A percentile compares a stretch with the other conserved stretches of the same genome.
These are phyloP conservation scores for Chlamydomonas incerta DNA, from an alignment of 139 green algal species.

Conservation along the genomic window DNA sequence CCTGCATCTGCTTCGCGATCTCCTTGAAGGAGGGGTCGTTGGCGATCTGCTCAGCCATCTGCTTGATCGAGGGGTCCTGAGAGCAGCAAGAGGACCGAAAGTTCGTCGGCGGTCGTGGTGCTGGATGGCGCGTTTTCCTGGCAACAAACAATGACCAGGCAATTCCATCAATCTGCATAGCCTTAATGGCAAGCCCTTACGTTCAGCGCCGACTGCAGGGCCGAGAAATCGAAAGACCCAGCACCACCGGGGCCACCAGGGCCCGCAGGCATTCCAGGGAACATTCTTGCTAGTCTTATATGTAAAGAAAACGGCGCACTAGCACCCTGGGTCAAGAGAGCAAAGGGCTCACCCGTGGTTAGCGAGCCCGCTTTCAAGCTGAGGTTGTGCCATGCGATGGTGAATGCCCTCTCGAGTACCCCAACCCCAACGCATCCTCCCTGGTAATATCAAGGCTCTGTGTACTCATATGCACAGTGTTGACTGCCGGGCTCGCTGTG, in stretches of 20 bases:
- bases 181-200: slow-evolving; percentile 34
- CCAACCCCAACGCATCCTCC: too few species aligned
- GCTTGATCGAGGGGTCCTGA: slow-evolving; percentile 81
- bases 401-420: too few species aligned
- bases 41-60: slow-evolving; percentile 89
- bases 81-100: background rate
- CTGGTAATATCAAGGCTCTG: too few species aligned
- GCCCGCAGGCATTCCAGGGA: slow-evolving; percentile 56
- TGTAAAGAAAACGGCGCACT: too few species aligned
- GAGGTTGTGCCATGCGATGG: too few species aligned
- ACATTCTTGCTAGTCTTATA: slow-evolving; percentile 27
- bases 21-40: slow-evolving; percentile 77
- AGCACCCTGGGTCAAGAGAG: too few species aligned
- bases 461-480: too few species aligned
- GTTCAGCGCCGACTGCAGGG: slow-evolving; percentile 73
- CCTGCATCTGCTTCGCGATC: slow-evolving; percentile 77
- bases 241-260: slow-evolving; percentile 43
- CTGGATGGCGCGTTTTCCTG: background rate
- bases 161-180: background rate
- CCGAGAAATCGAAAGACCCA: slow-evolving; percentile 72
- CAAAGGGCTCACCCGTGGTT: too few species aligned
- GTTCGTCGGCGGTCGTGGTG: background rate
- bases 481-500: too few species aligned
- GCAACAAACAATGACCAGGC: background rate
- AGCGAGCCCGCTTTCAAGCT: too few species aligned